phyloP scores from a whole-genome alignment of 2,329 filamentous ascomycete species.

The Cladosporium sp. region DNA sequence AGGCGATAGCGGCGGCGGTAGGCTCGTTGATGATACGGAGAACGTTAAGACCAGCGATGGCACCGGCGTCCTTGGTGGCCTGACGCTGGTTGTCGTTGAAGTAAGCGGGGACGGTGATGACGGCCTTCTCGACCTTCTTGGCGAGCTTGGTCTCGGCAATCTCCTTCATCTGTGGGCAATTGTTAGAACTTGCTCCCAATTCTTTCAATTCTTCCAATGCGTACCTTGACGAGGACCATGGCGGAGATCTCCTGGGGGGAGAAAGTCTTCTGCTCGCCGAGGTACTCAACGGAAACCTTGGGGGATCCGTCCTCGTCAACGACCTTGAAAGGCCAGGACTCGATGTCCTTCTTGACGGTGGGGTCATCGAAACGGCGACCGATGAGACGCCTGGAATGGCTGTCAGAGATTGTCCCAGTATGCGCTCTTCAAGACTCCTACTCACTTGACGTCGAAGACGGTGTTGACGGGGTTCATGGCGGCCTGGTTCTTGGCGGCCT shows the following conservation, averaged over 20 bases:
- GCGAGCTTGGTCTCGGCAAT: conserved; percentile 97
- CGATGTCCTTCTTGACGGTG: conserved; percentile 96
- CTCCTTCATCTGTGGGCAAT: conserved; percentile 80
- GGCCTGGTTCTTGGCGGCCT: conserved; percentile 99
- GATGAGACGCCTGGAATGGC: conserved; percentile 75
- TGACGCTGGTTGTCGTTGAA: conserved; percentile 99
- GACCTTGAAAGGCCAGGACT: conserved; percentile 99
- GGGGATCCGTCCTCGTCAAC: conserved; percentile 84
- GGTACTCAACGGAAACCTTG: conserved; percentile 91
- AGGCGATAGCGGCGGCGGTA: conserved; percentile 95
- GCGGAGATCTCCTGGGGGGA: conserved; percentile 98
- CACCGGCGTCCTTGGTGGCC: conserved; percentile 98
- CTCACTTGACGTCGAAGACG: conserved; percentile 89
- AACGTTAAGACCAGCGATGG: conserved; percentile 94
- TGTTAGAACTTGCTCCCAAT: conserved; percentile 14
- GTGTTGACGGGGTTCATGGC: conserved; percentile 99
- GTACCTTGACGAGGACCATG: conserved; percentile 96
- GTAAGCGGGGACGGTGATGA: conserved; percentile 98
- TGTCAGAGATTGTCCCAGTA: conserved; percentile 28
- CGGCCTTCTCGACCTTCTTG: conserved; percentile 98
- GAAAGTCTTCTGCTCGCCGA: conserved; percentile 92
- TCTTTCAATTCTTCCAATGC: conserved; percentile 17
- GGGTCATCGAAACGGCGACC: conserved; percentile 92
- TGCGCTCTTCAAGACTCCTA: conserved; percentile 7
- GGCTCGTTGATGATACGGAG: conserved; percentile 99